Evolutionary conservation across 345 rosid species (phyloP).

Genomic region (Murraya koenigii): DNA sequence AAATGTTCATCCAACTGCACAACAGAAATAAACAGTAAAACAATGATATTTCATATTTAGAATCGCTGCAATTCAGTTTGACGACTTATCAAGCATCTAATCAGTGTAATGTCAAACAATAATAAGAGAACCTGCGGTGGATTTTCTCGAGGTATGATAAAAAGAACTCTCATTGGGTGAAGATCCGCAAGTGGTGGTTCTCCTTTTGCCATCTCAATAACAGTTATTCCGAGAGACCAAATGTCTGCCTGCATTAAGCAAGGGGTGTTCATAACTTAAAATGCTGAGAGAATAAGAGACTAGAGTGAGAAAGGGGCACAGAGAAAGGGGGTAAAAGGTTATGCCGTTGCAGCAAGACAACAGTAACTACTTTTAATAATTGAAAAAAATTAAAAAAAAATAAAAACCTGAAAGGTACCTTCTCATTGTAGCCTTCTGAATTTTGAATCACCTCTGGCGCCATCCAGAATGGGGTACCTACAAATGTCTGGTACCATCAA

Average conservation of each 20-base stretch:
- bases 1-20: conserved; percentile 98
- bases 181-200: conserved; percentile 99
- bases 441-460: conserved; percentile 99
- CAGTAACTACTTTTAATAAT: background rate
- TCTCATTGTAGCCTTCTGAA: conserved; percentile 95
- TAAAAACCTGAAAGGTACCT: conserved; percentile 44
- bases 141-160: conserved; percentile 97
- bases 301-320: conserved; percentile 7
- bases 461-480: conserved; percentile 99
- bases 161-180: conserved; percentile 99
- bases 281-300: background rate
- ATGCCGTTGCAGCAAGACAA: conserved; percentile 14
- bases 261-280: conserved; percentile 8
- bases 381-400: conserved; percentile 9
- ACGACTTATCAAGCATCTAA: conserved; percentile 12
- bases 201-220: conserved; percentile 99
- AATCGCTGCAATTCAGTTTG: background rate
- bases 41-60: conserved; percentile 1
- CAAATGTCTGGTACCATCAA: conserved; percentile 79
- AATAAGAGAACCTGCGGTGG: conserved; percentile 88
- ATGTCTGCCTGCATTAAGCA: conserved; percentile 85
- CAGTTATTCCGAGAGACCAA: conserved; percentile 98
- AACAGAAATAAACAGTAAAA: conserved; percentile 27
- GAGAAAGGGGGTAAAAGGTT: conserved; percentile 3
- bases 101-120: conserved; percentile 25